Conservation (phyloP, 805 yeast species). For the Myxozyma monticola region DNA sequence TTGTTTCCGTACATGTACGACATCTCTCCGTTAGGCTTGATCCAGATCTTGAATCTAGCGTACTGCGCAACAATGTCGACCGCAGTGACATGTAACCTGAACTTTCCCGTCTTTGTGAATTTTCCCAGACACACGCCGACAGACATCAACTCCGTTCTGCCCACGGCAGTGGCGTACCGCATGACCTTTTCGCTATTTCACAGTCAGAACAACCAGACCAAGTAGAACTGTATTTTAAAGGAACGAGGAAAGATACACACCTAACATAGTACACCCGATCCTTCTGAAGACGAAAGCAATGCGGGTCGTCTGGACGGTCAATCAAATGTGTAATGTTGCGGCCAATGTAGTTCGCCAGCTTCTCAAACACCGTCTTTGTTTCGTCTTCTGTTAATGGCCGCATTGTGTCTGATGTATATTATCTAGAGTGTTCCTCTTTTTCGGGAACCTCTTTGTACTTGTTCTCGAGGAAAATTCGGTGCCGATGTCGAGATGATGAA, state of each 20-base stretch:
- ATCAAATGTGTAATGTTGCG: conserved; percentile 85
- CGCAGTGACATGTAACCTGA: conserved; percentile 91
- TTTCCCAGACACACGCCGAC: conserved; percentile 93
- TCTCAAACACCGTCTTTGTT: conserved; percentile 92
- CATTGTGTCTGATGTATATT: too few relatives aligned
- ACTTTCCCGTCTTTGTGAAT: conserved; percentile 96
- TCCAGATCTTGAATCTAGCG: conserved; percentile 94
- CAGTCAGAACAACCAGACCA: too few relatives aligned
- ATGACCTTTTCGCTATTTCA: conserved; percentile 24
- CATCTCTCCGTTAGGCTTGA: conserved; percentile 97
- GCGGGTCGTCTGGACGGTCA: conserved; percentile 79
- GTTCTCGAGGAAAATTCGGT: neutral
- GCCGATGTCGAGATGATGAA: neutral
- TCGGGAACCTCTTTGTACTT: too few relatives aligned
- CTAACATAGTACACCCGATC: conserved; percentile 91
- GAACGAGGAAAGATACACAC: conserved; percentile 22
- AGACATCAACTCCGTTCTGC: conserved; percentile 88
- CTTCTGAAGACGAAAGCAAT: conserved; percentile 92
- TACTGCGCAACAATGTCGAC: conserved; percentile 77
- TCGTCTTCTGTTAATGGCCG: conserved; percentile 96
- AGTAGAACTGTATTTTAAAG: neutral
- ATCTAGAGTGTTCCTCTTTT: too few relatives aligned
- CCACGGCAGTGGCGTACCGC: conserved; percentile 83
- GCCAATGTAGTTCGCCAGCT: conserved; percentile 95
- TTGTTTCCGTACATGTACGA: conserved; percentile 96